Evolutionary conservation across 352 stramenopile species (phyloP).

Genomic region (Phytophthora sp.): DNA sequence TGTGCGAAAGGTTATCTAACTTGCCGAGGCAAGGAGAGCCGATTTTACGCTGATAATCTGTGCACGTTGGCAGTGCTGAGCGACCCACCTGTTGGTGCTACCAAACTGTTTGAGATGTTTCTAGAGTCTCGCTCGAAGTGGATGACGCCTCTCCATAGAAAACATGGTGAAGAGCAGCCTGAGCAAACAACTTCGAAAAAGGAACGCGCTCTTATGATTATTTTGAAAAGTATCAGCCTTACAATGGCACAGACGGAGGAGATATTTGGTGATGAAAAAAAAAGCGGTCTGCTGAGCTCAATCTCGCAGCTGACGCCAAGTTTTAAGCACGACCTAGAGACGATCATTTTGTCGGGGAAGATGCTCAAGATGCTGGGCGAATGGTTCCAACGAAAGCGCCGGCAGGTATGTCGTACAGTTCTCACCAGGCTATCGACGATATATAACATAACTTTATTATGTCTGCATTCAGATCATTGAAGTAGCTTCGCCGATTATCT

Average conservation of each 20-base stretch:
- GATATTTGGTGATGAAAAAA: constrained; percentile 51
- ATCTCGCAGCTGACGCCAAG: constrained; percentile 27
- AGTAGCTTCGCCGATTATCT: constrained; percentile 53
- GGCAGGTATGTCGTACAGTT: constrained; percentile 57
- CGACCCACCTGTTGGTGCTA: constrained; percentile 24
- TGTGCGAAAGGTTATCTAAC: constrained; percentile 56
- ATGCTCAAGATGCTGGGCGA: constrained; percentile 31
- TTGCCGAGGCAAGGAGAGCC: constrained; percentile 54
- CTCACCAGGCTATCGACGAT: too few species aligned
- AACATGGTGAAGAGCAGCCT: constrained; percentile 4
- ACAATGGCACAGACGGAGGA: constrained; percentile 61
- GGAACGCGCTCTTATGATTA: constrained; percentile 49
- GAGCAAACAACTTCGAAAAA: constrained; percentile 17
- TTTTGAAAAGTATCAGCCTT: constrained; percentile 64
- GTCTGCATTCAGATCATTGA: constrained; percentile 44
- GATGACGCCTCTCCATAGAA: constrained; percentile 37
- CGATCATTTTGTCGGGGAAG: constrained; percentile 41
- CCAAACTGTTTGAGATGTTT: constrained; percentile 53
- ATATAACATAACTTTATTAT: background rate
- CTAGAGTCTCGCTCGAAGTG: constrained; percentile 60
- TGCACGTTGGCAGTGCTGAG: constrained; percentile 51
- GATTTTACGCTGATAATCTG: constrained; percentile 76
- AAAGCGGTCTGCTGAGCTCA: constrained; percentile 25
- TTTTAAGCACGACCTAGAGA: constrained; percentile 35
- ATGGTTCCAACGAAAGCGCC: constrained; percentile 46